Percentiles rank a stretch among this genome's conserved stretches.
phyloP scores from a whole-genome alignment of 2,329 filamentous ascomycete genomes.

The Sporothrix euskadiensis region DNA sequence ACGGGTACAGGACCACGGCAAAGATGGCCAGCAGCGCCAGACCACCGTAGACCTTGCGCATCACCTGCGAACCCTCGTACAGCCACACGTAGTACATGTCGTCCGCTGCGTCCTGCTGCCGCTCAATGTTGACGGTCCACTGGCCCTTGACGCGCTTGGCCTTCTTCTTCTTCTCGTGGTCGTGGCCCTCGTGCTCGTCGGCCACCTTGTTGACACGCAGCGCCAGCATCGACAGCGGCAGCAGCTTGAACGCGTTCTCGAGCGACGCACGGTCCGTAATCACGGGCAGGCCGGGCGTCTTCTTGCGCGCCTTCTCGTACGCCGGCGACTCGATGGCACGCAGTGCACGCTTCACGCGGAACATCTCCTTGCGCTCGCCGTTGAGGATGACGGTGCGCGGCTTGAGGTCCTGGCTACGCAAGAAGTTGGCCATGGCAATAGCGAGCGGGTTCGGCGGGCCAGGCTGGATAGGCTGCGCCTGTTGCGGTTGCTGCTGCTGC shows the following conservation, averaged over 20 bases:
- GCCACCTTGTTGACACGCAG: slow-evolving; percentile 85
- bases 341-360: slow-evolving; percentile 95
- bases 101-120: slow-evolving; percentile 85
- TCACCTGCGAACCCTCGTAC: slow-evolving; percentile 91
- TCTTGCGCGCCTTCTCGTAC: slow-evolving; percentile 84
- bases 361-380: slow-evolving; percentile 97
- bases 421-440: slow-evolving; percentile 83
- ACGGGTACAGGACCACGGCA: slow-evolving; percentile 86
- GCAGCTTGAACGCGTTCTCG: slow-evolving; percentile 87
- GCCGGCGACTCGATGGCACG: slow-evolving; percentile 84
- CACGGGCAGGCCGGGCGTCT: slow-evolving; percentile 84
- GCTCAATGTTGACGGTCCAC: slow-evolving; percentile 94
- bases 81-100: slow-evolving; percentile 97
- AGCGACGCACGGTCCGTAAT: slow-evolving; percentile 86
- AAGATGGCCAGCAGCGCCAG: slow-evolving; percentile 83
- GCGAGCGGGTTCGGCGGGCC: slow-evolving; percentile 87
- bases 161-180: slow-evolving; percentile 63
- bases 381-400: slow-evolving; percentile 87
- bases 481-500: slow-evolving; percentile 40
- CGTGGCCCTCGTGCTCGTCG: slow-evolving; percentile 68
- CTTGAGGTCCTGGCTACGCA: slow-evolving; percentile 83
- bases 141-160: slow-evolving; percentile 90
- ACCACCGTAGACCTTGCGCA: slow-evolving; percentile 86
- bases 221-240: slow-evolving; percentile 91
- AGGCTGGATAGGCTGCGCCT: slow-evolving; percentile 66